Evolutionary conservation across 495 filamentous ascomycete species (phyloP), one percentile per base, ranked within the genome.

Genomic region (Talaromyces nanjingensis): DNA sequence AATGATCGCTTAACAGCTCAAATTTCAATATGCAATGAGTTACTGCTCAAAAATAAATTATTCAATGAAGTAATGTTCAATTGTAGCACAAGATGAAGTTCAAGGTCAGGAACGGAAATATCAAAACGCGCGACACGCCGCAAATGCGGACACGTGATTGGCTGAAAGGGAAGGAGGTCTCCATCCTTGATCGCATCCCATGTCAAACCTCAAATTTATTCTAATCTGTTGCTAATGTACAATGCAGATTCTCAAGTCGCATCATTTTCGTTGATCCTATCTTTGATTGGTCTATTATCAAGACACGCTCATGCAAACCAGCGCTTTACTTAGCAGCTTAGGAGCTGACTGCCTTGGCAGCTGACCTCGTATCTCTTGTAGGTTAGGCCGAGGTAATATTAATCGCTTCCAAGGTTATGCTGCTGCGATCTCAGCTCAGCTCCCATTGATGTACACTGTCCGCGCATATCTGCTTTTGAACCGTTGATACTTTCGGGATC

Each of bases 71-170:
- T 42, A 42, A 2, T 12, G 37, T 42, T 42, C n/a, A 20, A 20
- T 20, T 9, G 45, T 49, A 49, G 45, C n/a, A 20, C 2, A 29
- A 3, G 20, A 55, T 29, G 52, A 55, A n/a, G 22, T 55, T 55
- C 25, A 14, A 25, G 52, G 20, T 55, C 52, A 55, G 52, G 49
- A 55, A 55, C 52, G 24, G 52, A 55, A 55, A 55, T 55, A 55
- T 55, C 52, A 33, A 59, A 59, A 59, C 56, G 31, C 56, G 54
- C 54, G 24, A 27, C 14, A 31, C 3, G 56, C 56, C 56, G 56
- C 56, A 59, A 59, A 59, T 59, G 31, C 56, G 7, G 31, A 59
- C 27, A 37, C 27, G 31, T 59, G 56, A 59, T 59, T 59, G 56
- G 56, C 56, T 37, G 29, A 37, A n/a, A 25, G 4, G 29, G 56